Conservation (phyloP, 2,329 filamentous ascomycete species). For the Colletotrichum incanum region DNA sequence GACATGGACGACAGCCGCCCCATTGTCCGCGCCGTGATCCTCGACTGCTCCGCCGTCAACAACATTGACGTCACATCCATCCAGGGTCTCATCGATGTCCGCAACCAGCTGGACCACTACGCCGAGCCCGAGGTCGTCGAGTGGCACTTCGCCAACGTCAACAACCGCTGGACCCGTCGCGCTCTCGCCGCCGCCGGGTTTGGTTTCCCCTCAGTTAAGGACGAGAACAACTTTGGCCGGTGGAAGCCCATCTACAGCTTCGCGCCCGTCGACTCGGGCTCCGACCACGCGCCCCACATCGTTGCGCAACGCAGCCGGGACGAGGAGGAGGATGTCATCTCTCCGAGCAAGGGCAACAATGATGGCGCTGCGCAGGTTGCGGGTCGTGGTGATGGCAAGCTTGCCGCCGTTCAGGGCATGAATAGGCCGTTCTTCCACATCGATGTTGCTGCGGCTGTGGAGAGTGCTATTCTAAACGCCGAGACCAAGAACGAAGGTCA, state of each 20-base stretch:
- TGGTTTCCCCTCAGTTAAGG: slow-evolving; percentile 58
- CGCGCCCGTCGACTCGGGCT: slow-evolving; percentile 45
- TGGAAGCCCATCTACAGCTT: slow-evolving; percentile 56
- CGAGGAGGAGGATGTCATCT: slow-evolving; percentile 45
- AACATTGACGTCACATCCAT: slow-evolving; percentile 71
- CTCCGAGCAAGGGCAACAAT: slow-evolving; percentile 18
- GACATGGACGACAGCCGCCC: slow-evolving; percentile 58
- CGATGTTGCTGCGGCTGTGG: slow-evolving; percentile 65
- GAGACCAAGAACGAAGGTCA: slow-evolving; percentile 36
- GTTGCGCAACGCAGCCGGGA: slow-evolving; percentile 36
- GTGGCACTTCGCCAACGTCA: slow-evolving; percentile 69
- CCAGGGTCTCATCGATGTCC: slow-evolving; percentile 70
- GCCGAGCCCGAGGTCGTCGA: slow-evolving; percentile 64
- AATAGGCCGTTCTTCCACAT: slow-evolving; percentile 69
- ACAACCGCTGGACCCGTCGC: slow-evolving; percentile 71
- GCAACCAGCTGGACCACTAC: slow-evolving; percentile 69
- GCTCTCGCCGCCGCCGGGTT: slow-evolving; percentile 72
- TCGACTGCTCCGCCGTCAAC: slow-evolving; percentile 72
- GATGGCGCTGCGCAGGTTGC: slow-evolving; percentile 44
- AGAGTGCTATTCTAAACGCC: slow-evolving; percentile 59
- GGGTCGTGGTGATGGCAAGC: slow-evolving; percentile 41
- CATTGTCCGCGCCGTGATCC: slow-evolving; percentile 66
- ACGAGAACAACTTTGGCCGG: slow-evolving; percentile 47
- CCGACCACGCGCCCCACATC: slow-evolving; percentile 34
- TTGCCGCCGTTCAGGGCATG: slow-evolving; percentile 60